Conservation (phyloP, 257 asterid species). For the Anisodus acutangulus region DNA sequence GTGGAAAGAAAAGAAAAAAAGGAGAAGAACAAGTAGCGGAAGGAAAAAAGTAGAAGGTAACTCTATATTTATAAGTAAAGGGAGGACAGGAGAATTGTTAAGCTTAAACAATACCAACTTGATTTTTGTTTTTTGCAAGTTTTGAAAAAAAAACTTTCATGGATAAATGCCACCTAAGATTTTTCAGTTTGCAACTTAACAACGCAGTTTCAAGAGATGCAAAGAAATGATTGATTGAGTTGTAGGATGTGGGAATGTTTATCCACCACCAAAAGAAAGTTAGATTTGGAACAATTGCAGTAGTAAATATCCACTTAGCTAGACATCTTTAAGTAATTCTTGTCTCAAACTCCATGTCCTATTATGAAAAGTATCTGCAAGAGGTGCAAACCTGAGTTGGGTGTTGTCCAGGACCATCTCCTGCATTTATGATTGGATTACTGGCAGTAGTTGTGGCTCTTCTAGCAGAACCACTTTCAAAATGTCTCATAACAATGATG, state of each 20-base stretch:
- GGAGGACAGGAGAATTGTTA: too few species aligned
- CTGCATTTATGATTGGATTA: conserved; percentile 93
- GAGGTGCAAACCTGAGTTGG: conserved; percentile 78
- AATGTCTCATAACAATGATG: conserved; percentile 93
- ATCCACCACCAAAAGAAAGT: not conserved
- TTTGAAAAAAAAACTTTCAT: too few species aligned
- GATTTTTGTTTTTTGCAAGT: too few species aligned
- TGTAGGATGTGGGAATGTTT: not conserved
- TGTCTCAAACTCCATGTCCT: not conserved
- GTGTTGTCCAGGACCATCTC: conserved; percentile 99
- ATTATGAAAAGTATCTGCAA: not conserved
- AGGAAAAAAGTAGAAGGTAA: too few species aligned
- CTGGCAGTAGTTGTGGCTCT: conserved; percentile 78
- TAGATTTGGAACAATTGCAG: not conserved
- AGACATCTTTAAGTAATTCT: not conserved
- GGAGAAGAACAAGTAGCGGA: too few species aligned
- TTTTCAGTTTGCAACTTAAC: too few species aligned
- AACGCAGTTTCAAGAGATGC: not conserved
- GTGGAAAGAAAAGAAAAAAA: too few species aligned
- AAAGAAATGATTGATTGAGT: not conserved
- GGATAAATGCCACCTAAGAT: too few species aligned
- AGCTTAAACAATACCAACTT: too few species aligned
- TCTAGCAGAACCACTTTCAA: conserved; percentile 96
- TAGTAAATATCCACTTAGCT: not conserved
- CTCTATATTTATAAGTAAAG: too few species aligned